Evolutionary conservation across 1,284 basidiomycete species (phyloP).

Genomic region (Hortiboletus rubellus): DNA sequence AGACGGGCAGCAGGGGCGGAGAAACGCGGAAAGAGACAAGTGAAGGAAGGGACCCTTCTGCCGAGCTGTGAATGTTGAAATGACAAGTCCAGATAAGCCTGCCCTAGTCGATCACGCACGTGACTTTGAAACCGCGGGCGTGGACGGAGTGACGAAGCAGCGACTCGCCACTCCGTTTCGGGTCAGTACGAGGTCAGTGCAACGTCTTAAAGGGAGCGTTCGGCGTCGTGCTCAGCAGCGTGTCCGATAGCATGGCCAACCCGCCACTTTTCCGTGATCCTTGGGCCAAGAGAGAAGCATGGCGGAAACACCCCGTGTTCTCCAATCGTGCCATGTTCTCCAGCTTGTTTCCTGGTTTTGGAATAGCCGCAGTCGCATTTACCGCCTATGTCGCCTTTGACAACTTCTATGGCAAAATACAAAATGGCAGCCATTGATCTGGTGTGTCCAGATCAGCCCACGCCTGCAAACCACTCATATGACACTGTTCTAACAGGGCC

Average conservation of each 20-base stretch:
- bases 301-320: conserved; percentile 89
- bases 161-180: conserved; percentile 5
- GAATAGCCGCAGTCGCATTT: conserved; percentile 88
- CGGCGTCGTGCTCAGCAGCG: conserved; percentile 10
- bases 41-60: conserved; percentile 21
- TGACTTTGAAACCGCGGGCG: conserved; percentile 14
- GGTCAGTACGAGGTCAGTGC: conserved; percentile 25
- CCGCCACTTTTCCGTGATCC: conserved; percentile 85
- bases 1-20: conserved; percentile 10
- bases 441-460: conserved; percentile 15
- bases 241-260: conserved; percentile 48
- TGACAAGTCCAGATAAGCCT: conserved; percentile 53
- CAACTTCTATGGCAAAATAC: conserved; percentile 52
- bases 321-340: conserved; percentile 82
- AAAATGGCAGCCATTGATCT: conserved; percentile 36
- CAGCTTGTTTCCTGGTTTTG: conserved; percentile 90
- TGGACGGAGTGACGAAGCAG: neutral
- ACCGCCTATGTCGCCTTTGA: conserved; percentile 87
- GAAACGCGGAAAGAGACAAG: conserved; percentile 26
- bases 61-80: conserved; percentile 29
- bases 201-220: neutral
- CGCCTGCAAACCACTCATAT: conserved; percentile 1
- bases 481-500: neutral
- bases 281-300: conserved; percentile 93
- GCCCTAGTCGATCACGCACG: conserved; percentile 52